phyloP scores from a whole-genome alignment of 2,329 filamentous ascomycete genomes.

The Penicillium sp. region DNA sequence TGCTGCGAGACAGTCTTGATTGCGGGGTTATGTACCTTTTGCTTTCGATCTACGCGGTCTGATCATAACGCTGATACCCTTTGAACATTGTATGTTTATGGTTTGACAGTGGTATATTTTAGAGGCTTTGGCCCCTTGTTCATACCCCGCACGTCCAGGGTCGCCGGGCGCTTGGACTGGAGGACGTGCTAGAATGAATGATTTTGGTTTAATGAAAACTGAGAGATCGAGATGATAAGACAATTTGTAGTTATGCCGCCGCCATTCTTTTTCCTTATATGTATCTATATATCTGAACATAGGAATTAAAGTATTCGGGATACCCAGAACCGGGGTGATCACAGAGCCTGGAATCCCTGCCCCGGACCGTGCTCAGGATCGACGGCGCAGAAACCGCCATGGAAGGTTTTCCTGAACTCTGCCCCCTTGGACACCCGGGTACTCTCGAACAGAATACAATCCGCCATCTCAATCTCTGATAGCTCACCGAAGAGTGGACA shows the following conservation, averaged over 20 bases:
- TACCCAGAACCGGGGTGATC: not conserved
- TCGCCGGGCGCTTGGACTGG: not conserved
- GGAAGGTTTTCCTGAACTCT: not conserved
- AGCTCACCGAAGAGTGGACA: not conserved
- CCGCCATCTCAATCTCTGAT: not conserved
- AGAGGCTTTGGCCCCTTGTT: not conserved
- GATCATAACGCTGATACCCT: not conserved
- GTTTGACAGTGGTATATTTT: not conserved
- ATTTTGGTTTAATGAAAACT: not conserved
- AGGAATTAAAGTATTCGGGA: not conserved
- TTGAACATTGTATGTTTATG: not conserved
- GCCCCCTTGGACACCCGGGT: not conserved
- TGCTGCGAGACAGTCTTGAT: constrained; percentile 15
- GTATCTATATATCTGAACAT: not conserved
- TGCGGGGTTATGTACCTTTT: not conserved
- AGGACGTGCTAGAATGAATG: not conserved
- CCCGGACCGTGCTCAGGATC: constrained; percentile 13
- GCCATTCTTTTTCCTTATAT: not conserved
- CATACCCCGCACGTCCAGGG: not conserved
- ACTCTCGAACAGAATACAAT: not conserved
- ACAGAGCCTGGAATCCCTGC: not conserved
- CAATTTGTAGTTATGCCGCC: not conserved
- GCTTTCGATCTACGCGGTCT: not conserved
- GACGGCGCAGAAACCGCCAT: constrained; percentile 8
- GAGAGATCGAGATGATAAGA: not conserved